Conservation (phyloP, 2,329 filamentous ascomycete genomes). For the Penicillium sp. region DNA sequence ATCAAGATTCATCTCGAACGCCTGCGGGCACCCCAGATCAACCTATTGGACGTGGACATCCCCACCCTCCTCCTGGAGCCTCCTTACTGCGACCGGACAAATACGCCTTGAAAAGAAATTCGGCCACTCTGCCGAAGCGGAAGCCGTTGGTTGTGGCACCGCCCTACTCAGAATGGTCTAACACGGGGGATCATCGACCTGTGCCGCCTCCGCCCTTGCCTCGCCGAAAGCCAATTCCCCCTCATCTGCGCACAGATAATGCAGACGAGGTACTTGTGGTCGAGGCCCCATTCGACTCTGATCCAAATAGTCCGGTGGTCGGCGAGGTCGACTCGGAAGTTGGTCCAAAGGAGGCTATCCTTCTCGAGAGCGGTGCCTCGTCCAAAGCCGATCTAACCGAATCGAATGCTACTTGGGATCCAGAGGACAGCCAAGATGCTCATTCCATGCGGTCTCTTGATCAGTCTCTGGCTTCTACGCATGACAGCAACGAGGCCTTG, state of each 20-base stretch:
- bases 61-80: slow-evolving; percentile 75
- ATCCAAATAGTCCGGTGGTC: slow-evolving; percentile 39
- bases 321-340: slow-evolving; percentile 22
- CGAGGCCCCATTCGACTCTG: slow-evolving; percentile 62
- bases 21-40: slow-evolving; percentile 53
- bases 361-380: slow-evolving; percentile 6
- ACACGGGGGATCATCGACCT: slow-evolving; percentile 34
- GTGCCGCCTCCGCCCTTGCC: slow-evolving; percentile 52
- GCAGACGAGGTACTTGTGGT: slow-evolving; percentile 62
- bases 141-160: slow-evolving; percentile 56
- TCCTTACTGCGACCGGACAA: slow-evolving; percentile 70
- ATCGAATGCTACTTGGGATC: background rate
- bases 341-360: background rate
- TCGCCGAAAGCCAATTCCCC: slow-evolving; percentile 40
- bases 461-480: slow-evolving; percentile 4
- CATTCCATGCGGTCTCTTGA: slow-evolving; percentile 6
- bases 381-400: slow-evolving; percentile 1
- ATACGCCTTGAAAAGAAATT: slow-evolving; percentile 55
- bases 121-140: slow-evolving; percentile 61
- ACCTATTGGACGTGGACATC: slow-evolving; percentile 79
- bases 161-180: slow-evolving; percentile 30
- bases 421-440: slow-evolving; percentile 2
- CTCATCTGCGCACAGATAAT: slow-evolving; percentile 32
- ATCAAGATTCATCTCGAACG: slow-evolving; percentile 38
- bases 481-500: background rate